Percentiles rank a stretch among this genome's conserved stretches.
Conservation (phyloP, 352 stramenopile genomes). For the Globisporangium rhizosaccharum region DNA sequence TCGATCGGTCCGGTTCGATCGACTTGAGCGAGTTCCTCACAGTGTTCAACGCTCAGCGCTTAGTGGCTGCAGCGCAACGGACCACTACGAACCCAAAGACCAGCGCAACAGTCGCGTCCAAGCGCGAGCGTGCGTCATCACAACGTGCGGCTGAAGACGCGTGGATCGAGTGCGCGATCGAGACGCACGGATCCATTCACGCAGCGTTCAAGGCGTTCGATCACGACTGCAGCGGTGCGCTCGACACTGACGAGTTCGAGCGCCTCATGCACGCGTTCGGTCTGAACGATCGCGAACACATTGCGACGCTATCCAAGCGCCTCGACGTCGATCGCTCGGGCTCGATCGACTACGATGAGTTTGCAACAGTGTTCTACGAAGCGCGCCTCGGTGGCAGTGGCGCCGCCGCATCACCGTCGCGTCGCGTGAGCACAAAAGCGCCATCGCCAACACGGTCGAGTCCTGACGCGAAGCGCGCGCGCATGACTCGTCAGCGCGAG, state of each 20-base stretch:
- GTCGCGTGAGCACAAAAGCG: not conserved
- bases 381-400: not conserved
- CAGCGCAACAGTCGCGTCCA: conserved; percentile 7
- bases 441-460: not conserved
- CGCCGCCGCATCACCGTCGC: not conserved
- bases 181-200: conserved; percentile 21
- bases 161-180: conserved; percentile 43
- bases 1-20: conserved; percentile 41
- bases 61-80: not conserved
- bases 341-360: conserved; percentile 59
- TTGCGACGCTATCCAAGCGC: conserved; percentile 35
- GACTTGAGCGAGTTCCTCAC: conserved; percentile 50
- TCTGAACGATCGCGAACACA: conserved; percentile 33
- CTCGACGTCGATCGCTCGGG: conserved; percentile 42
- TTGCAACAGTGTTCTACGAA: conserved; percentile 56
- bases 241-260: conserved; percentile 44
- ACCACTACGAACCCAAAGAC: not conserved
- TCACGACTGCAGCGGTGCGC: conserved; percentile 28
- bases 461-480: conserved; percentile 22
- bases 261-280: conserved; percentile 45
- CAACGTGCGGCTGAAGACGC: conserved; percentile 32
- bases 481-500: conserved; percentile 28
- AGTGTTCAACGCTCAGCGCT: conserved; percentile 38
- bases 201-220: conserved; percentile 43
- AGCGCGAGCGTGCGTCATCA: conserved; percentile 22